Conservation (phyloP, 2,329 filamentous ascomycete genomes). For the Exophiala sideris region DNA sequence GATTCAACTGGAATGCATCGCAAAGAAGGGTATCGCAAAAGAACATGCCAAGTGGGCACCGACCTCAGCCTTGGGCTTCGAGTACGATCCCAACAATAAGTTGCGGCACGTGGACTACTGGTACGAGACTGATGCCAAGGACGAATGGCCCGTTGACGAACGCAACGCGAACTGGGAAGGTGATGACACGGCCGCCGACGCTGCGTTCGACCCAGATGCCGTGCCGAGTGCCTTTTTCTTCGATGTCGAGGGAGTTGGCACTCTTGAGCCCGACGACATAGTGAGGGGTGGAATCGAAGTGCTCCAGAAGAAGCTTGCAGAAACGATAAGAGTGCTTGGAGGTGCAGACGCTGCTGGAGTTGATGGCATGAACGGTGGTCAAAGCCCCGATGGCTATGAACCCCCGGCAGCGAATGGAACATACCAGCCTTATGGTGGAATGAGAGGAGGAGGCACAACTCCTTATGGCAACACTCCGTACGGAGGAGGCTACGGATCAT, state of each 20-base stretch:
- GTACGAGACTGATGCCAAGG: conserved; percentile 80
- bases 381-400: conserved; percentile 51
- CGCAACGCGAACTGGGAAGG: conserved; percentile 65
- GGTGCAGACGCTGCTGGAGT: conserved; percentile 45
- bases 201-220: conserved; percentile 87
- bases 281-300: conserved; percentile 84
- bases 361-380: conserved; percentile 45
- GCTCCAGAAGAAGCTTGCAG: conserved; percentile 84
- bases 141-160: conserved; percentile 70
- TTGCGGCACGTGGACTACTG: conserved; percentile 87
- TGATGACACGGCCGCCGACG: conserved; percentile 77
- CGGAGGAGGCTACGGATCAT: conserved; percentile 27
- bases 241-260: conserved; percentile 85
- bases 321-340: conserved; percentile 61
- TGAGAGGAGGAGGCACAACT: conserved; percentile 47
- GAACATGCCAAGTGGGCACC: conserved; percentile 98
- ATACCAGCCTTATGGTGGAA: conserved; percentile 64
- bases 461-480: conserved; percentile 62
- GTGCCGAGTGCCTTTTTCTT: conserved; percentile 84
- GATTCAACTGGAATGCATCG: conserved; percentile 83
- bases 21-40: conserved; percentile 98
- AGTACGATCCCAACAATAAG: conserved; percentile 98
- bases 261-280: conserved; percentile 83
- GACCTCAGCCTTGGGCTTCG: conserved; percentile 86
- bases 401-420: conserved; percentile 43